These are phyloP conservation scores for Aspergillus ochraceus DNA, from an alignment of 2,329 filamentous ascomycete species.

Conservation along the genomic window DNA sequence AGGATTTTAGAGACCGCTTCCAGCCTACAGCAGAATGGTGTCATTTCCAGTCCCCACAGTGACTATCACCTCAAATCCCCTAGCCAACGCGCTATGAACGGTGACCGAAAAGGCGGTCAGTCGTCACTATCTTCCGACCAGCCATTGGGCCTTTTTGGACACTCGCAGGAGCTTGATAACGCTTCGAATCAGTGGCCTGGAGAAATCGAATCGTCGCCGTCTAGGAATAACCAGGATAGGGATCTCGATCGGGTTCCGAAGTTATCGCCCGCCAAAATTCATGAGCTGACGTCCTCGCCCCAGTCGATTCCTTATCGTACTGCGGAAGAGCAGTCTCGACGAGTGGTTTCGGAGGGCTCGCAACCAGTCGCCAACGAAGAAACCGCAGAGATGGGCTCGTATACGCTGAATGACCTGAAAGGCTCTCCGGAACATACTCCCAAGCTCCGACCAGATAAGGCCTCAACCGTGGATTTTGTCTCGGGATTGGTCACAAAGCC, in stretches of 20 bases:
- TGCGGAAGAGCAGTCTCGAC: constrained; percentile 26
- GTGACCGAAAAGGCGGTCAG: constrained; percentile 17
- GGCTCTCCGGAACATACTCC: constrained; percentile 16
- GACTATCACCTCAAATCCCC: background rate
- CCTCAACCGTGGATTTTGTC: constrained; percentile 26
- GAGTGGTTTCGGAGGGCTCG: constrained; percentile 22
- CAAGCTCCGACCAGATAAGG: constrained; percentile 25
- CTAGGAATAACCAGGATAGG: constrained; percentile 25
- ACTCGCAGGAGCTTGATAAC: constrained; percentile 17
- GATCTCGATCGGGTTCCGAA: constrained; percentile 42
- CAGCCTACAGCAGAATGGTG: background rate
- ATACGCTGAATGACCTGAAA: constrained; percentile 31
- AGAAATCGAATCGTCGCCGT: constrained; percentile 18
- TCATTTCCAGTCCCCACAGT: background rate
- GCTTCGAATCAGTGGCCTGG: constrained; percentile 24
- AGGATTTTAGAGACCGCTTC: background rate
- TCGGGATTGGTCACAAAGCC: constrained; percentile 23
- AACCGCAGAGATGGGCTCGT: constrained; percentile 14
- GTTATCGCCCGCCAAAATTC: constrained; percentile 55
- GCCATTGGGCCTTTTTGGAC: constrained; percentile 21
- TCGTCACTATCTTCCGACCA: constrained; percentile 15
- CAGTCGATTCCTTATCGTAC: constrained; percentile 54
- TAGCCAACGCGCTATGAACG: constrained; percentile 5
- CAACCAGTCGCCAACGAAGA: constrained; percentile 13
- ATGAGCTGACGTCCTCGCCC: constrained; percentile 55